phyloP scores from a whole-genome alignment of 2,329 filamentous ascomycete genomes.

The Ceratocystis lukuohia region DNA sequence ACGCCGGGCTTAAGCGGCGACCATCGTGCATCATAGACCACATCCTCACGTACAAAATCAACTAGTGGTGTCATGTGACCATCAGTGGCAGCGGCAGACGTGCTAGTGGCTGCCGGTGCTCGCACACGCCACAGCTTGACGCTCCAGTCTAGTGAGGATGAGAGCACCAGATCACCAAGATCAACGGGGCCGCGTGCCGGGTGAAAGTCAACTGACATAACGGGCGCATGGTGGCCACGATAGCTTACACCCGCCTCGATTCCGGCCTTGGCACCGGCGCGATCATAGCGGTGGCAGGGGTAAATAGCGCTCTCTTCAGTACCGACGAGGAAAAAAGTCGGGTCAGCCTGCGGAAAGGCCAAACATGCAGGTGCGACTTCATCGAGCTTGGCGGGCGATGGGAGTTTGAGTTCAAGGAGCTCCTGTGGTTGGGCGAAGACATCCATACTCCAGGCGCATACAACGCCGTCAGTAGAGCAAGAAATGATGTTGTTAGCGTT shows the following conservation, averaged over 20 bases:
- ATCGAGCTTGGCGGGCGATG: slow-evolving; percentile 69
- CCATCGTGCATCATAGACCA: slow-evolving; percentile 94
- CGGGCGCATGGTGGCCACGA: slow-evolving; percentile 77
- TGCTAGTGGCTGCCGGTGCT: slow-evolving; percentile 59
- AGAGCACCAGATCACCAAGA: slow-evolving; percentile 82
- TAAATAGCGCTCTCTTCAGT: slow-evolving; percentile 95
- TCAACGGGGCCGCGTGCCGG: slow-evolving; percentile 85
- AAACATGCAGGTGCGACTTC: slow-evolving; percentile 91
- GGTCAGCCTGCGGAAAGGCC: slow-evolving; percentile 86
- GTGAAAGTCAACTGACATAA: slow-evolving; percentile 94
- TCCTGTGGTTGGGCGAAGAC: slow-evolving; percentile 97
- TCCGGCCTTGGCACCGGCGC: slow-evolving; percentile 90
- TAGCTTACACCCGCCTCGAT: slow-evolving; percentile 84
- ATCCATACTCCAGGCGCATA: slow-evolving; percentile 95
- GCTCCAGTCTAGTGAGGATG: slow-evolving; percentile 90
- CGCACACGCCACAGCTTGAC: slow-evolving; percentile 95
- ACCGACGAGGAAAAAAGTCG: slow-evolving; percentile 93
- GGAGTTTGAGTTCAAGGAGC: slow-evolving; percentile 74
- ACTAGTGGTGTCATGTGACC: slow-evolving; percentile 58
- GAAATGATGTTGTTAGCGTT: slow-evolving; percentile 99
- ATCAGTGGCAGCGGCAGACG: slow-evolving; percentile 35
- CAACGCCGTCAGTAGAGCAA: slow-evolving; percentile 88
- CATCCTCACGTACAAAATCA: slow-evolving; percentile 85
- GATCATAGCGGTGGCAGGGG: slow-evolving; percentile 92
- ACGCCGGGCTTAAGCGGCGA: slow-evolving; percentile 87